Conservation (phyloP, 2,329 filamentous ascomycete species). For the Exophiala viscosa region DNA sequence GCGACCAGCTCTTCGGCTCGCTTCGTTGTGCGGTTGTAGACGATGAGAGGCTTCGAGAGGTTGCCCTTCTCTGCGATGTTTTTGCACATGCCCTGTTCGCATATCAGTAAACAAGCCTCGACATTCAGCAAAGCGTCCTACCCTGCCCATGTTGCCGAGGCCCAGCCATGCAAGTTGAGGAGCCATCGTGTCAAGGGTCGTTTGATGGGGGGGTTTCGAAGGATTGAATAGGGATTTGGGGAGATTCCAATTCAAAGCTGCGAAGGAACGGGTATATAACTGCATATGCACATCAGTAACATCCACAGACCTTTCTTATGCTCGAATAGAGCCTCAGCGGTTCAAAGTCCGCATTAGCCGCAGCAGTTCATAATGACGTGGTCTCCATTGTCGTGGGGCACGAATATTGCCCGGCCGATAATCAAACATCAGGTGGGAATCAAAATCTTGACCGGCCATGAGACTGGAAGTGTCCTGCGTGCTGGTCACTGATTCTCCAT, state of each 20-base stretch:
- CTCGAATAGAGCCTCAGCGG: background rate
- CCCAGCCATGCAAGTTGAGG: constrained; percentile 70
- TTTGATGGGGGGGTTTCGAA: background rate
- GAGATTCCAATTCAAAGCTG: constrained; percentile 5
- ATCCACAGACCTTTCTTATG: background rate
- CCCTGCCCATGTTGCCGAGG: constrained; percentile 82
- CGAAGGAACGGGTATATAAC: constrained; percentile 28
- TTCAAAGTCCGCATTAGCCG: background rate
- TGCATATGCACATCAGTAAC: background rate
- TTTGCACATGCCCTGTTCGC: constrained; percentile 69
- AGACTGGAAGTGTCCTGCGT: too few relatives aligned
- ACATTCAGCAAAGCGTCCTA: constrained; percentile 42
- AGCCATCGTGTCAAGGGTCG: constrained; percentile 22
- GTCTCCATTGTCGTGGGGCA: background rate
- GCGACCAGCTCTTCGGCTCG: constrained; percentile 50
- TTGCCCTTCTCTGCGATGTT: constrained; percentile 76
- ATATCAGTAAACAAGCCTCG: background rate
- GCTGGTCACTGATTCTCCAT: too few relatives aligned
- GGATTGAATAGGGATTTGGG: background rate
- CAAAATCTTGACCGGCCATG: background rate
- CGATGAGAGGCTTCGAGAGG: constrained; percentile 65
- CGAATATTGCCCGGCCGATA: background rate
- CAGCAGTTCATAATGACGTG: background rate
- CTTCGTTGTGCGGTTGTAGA: constrained; percentile 60
- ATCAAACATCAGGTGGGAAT: background rate